phyloP scores from a whole-genome alignment of 345 rosid genomes.

The Hevea brasiliensis region DNA sequence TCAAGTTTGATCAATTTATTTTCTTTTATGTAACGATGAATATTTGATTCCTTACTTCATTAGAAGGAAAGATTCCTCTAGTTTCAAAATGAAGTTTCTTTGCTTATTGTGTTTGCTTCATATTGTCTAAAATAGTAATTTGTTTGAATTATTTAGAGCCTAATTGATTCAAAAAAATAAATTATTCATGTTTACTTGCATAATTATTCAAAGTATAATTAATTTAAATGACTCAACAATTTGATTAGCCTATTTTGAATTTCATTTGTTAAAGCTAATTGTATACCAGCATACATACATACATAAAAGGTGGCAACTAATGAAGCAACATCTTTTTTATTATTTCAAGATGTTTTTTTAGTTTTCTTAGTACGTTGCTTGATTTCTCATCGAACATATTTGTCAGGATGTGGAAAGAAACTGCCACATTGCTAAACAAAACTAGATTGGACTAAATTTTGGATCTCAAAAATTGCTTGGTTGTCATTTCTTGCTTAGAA shows the following conservation, averaged over 20 bases:
- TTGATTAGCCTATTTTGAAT: background rate
- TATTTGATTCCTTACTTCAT: background rate
- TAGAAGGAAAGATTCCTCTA: background rate
- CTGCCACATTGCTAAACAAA: slow-evolving; percentile 20
- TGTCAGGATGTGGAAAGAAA: slow-evolving; percentile 36
- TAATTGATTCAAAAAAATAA: background rate
- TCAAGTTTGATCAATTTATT: background rate
- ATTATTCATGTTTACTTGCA: background rate
- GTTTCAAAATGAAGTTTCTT: background rate
- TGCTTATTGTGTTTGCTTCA: background rate
- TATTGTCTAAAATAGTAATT: background rate
- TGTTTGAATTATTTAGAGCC: background rate
- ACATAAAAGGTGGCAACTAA: background rate
- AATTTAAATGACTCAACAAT: background rate
- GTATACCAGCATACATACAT: no score
- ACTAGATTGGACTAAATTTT: slow-evolving; percentile 1
- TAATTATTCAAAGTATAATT: background rate
- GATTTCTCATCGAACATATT: slow-evolving; percentile 3
- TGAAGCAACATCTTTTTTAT: background rate
- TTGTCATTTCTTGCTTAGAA: slow-evolving; percentile 22
- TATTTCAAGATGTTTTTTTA: background rate
- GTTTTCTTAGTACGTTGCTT: background rate
- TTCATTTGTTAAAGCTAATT: background rate
- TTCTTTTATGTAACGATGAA: background rate
- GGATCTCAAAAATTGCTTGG: slow-evolving; percentile 27